Evolutionary conservation across 345 rosid species (phyloP), one percentile per base, ranked within the genome.

Genomic region (Nasturtium officinale): DNA sequence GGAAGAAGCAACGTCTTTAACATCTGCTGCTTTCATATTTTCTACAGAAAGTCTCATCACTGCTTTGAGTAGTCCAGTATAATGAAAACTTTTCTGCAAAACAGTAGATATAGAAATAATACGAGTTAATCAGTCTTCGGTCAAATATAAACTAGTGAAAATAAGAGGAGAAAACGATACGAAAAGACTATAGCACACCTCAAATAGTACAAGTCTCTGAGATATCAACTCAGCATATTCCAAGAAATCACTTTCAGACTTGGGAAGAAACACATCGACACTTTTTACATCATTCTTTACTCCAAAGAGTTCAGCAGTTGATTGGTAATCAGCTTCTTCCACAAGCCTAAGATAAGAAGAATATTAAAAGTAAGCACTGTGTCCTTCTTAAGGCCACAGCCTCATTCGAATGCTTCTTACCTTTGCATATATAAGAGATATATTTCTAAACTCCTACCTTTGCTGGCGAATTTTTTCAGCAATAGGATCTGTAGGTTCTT

Each of bases 201-300:
- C 97, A 72, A 77, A 82, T 8, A 87, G 67, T 46, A 77, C 79
- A 74, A 94, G 93, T 79, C 79, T 87, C 54, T 84, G 79, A 51
- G 97, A 83, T 68, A 94, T 73, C 48, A 89, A 85, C 76, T 89
- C 97, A n/a, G 96, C 93, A 83, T 89, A 91, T 62, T 94, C 96
- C 74, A 48, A 2, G 69, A 91, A 94, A 77, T 94, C 98, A 58
- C 85, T 82, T 81, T 94, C 96, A 32, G 98, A 85, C 80, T 94
- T 89, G 11, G 97, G 98, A 65, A 94, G 88, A 54, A 94, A 87
- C 65, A 70, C 82, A 48, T 88, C 89, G 11, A 84, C 75, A n/a
- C 69, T 77, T 78, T 84, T 88, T 51, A 79, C 96, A 67, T 83
- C 89, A 21, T 59, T 85, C 65, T 67, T 87, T 78, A 80, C 85